Percentiles rank a stretch among this genome's conserved stretches.
phyloP scores from a whole-genome alignment of 345 rosid species.

The Heritiera fomes region DNA sequence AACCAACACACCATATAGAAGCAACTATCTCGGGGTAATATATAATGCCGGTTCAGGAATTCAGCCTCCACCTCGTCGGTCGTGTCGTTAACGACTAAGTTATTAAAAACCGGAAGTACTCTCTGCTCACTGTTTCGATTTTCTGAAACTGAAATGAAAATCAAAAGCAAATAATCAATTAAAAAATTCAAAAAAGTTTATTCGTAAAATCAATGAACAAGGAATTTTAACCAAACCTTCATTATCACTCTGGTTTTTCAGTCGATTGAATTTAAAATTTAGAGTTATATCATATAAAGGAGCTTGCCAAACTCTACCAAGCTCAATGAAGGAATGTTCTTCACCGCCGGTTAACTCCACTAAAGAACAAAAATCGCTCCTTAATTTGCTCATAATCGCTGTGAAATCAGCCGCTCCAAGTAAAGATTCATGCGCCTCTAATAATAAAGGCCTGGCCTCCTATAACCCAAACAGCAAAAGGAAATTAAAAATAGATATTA shows the following conservation, averaged over 20 bases:
- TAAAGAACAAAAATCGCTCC: slow-evolving; percentile 31
- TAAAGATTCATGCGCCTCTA: slow-evolving; percentile 55
- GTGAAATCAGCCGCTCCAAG: slow-evolving; percentile 46
- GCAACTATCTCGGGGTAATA: slow-evolving; percentile 64
- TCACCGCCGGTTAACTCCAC: slow-evolving; percentile 21
- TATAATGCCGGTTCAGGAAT: slow-evolving; percentile 45
- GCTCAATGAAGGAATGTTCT: slow-evolving; percentile 57
- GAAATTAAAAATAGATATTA: too few relatives aligned
- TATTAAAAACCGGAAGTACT: slow-evolving; percentile 56
- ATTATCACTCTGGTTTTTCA: not conserved
- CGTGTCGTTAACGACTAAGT: slow-evolving; percentile 53
- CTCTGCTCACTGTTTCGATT: slow-evolving; percentile 34
- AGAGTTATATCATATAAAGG: slow-evolving; percentile 17
- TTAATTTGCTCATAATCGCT: slow-evolving; percentile 40
- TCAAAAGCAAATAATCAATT: not conserved
- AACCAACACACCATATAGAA: slow-evolving; percentile 72
- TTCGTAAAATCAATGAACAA: not conserved
- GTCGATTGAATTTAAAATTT: not conserved
- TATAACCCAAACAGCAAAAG: slow-evolving; percentile 20
- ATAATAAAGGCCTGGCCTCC: slow-evolving; percentile 52
- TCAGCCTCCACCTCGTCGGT: slow-evolving; percentile 65
- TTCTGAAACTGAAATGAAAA: slow-evolving; percentile 5
- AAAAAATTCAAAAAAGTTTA: not conserved
- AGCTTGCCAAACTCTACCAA: slow-evolving; percentile 56
- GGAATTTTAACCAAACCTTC: not conserved